Evolutionary conservation across 345 rosid genomes (phyloP).

Genomic region (Cochlearia excelsa): DNA sequence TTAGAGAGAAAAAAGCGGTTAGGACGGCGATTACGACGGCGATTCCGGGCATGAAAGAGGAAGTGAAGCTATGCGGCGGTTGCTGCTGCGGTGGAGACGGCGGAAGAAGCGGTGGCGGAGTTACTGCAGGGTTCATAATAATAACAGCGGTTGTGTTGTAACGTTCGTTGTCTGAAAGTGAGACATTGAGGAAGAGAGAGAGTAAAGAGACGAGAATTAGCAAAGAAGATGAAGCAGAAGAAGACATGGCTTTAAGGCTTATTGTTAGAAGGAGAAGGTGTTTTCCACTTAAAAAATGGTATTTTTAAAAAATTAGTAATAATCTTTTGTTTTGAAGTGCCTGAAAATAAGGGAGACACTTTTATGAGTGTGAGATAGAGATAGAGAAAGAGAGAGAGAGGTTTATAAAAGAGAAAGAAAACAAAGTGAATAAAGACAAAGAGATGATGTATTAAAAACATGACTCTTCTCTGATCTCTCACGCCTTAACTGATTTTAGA

Average conservation of each 20-base stretch:
- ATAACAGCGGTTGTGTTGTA: slow-evolving; percentile 22
- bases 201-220: slow-evolving; percentile 14
- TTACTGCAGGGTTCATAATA: neutral
- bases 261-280: slow-evolving; percentile 27
- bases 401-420: slow-evolving; percentile 26
- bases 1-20: slow-evolving; percentile 64
- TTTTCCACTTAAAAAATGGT: neutral
- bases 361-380: slow-evolving; percentile 24
- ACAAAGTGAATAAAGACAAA: slow-evolving; percentile 40
- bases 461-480: slow-evolving; percentile 29
- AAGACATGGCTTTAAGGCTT: slow-evolving; percentile 25
- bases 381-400: slow-evolving; percentile 2
- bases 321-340: slow-evolving; percentile 15
- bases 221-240: slow-evolving; percentile 24
- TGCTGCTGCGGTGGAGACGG: slow-evolving; percentile 27
- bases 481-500: slow-evolving; percentile 18
- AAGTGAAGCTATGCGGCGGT: slow-evolving; percentile 16
- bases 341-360: slow-evolving; percentile 36
- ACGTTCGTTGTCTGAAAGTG: slow-evolving; percentile 22
- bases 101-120: slow-evolving; percentile 25
- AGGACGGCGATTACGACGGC: slow-evolving; percentile 60
- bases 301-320: neutral
- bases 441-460: slow-evolving; percentile 34
- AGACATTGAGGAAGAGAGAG: slow-evolving; percentile 18
- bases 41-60: slow-evolving; percentile 61